Conservation (phyloP, 345 rosid genomes). For the Syzygium aromaticum region DNA sequence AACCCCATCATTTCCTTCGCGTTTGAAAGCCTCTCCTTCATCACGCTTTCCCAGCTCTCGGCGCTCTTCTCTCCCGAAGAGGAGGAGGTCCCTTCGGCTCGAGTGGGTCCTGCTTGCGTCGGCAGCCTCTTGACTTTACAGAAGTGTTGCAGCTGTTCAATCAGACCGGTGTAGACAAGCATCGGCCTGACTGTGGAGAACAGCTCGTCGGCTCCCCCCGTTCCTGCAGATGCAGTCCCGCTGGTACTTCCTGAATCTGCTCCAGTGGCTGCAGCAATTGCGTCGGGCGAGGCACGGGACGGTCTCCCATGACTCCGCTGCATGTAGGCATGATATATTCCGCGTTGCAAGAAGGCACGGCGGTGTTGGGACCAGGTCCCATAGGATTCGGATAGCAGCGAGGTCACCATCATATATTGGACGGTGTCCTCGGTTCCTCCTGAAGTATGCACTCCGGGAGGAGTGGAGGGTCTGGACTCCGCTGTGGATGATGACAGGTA, state of each 20-base stretch:
- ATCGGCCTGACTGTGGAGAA: slow-evolving; percentile 61
- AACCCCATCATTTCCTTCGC: slow-evolving; percentile 76
- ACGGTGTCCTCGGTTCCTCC: slow-evolving; percentile 76
- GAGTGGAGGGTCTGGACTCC: slow-evolving; percentile 47
- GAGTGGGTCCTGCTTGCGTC: slow-evolving; percentile 1
- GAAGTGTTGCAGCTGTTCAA: slow-evolving; percentile 84
- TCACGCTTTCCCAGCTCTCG: slow-evolving; percentile 72
- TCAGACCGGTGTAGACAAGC: slow-evolving; percentile 84
- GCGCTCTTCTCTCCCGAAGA: slow-evolving; percentile 26
- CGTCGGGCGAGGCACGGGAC: slow-evolving; percentile 5
- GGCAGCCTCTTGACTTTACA: slow-evolving; percentile 57
- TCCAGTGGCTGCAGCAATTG: slow-evolving; percentile 7
- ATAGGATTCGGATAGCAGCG: slow-evolving; percentile 84
- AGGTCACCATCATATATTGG: slow-evolving; percentile 97
- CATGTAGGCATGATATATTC: slow-evolving; percentile 86
- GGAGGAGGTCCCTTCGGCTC: slow-evolving; percentile 34
- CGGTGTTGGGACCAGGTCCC: slow-evolving; percentile 92
- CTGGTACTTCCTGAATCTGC: slow-evolving; percentile 36
- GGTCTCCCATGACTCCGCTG: slow-evolving; percentile 78
- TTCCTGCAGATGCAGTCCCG: slow-evolving; percentile 26
- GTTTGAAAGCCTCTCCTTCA: slow-evolving; percentile 66
- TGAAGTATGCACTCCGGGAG: slow-evolving; percentile 44
- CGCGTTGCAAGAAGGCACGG: slow-evolving; percentile 72
- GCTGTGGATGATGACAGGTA: slow-evolving; percentile 47
- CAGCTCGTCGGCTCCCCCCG: slow-evolving; percentile 37